Conservation (phyloP, 768 basidiomycete species). For the Panus rudis region DNA sequence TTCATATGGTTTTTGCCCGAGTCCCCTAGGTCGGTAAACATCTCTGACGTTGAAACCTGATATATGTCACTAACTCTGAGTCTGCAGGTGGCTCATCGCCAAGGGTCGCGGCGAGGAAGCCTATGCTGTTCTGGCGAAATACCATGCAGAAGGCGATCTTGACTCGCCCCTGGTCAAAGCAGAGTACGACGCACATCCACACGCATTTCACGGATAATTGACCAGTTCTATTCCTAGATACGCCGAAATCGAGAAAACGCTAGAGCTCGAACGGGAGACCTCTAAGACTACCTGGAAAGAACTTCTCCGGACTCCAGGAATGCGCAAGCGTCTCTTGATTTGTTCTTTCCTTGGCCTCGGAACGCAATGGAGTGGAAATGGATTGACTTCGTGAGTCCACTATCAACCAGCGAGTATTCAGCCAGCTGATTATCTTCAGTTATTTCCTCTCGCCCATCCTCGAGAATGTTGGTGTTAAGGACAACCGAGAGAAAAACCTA, state of each 20-base stretch:
- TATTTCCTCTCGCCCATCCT: constrained; percentile 52
- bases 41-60: not conserved
- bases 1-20: constrained; percentile 58
- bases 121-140: constrained; percentile 34
- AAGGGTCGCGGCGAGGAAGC: constrained; percentile 38
- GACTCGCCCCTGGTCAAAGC: constrained; percentile 50
- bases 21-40: constrained; percentile 36
- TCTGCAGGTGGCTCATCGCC: constrained; percentile 43
- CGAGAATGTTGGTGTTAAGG: constrained; percentile 43
- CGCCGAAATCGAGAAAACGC: constrained; percentile 44
- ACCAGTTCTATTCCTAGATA: constrained; percentile 2
- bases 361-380: constrained; percentile 63
- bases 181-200: constrained; percentile 36
- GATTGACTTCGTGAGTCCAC: constrained; percentile 40
- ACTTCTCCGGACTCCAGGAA: constrained; percentile 34
- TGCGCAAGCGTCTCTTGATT: constrained; percentile 40
- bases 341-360: constrained; percentile 45
- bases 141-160: constrained; percentile 54
- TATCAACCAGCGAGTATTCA: constrained; percentile 5
- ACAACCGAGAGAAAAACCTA: constrained; percentile 45
- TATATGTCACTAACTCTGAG: not conserved
- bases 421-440: constrained; percentile 18
- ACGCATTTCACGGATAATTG: not conserved
- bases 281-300: constrained; percentile 41
- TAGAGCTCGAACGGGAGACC: constrained; percentile 45